A percentile compares a stretch with the other conserved stretches of the same genome.
Evolutionary conservation across 352 stramenopile genomes (phyloP).

Genomic region (Globisporangium radiosum): DNA sequence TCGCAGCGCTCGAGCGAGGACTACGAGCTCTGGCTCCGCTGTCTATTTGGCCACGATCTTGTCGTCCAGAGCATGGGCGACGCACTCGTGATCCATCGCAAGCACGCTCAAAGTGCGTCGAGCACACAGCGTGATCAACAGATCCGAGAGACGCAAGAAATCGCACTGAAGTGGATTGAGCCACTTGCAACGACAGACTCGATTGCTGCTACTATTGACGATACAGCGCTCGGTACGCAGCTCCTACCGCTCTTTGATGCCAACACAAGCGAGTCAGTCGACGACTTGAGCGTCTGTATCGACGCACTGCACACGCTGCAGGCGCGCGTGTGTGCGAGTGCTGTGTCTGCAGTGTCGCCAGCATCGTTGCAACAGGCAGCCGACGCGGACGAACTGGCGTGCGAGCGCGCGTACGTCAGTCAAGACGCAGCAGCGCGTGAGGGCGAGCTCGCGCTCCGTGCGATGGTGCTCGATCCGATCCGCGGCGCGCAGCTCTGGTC

Average conservation of each 20-base stretch:
- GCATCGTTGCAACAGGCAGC: background rate
- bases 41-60: slow-evolving; percentile 27
- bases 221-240: no score
- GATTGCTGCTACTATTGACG: no score
- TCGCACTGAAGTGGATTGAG: slow-evolving; percentile 8
- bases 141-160: slow-evolving; percentile 33
- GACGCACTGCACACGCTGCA: slow-evolving; percentile 19
- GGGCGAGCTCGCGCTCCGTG: slow-evolving; percentile 27
- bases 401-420: slow-evolving; percentile 20
- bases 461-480: slow-evolving; percentile 28
- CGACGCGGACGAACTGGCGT: slow-evolving; percentile 7
- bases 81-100: slow-evolving; percentile 45
- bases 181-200: background rate
- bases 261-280: slow-evolving; percentile 8
- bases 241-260: slow-evolving; percentile 9
- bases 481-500: slow-evolving; percentile 23
- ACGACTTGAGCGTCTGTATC: slow-evolving; percentile 19
- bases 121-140: slow-evolving; percentile 23
- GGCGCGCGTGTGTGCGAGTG: slow-evolving; percentile 6
- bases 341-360: background rate
- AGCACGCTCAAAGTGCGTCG: slow-evolving; percentile 19
- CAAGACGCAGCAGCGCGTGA: slow-evolving; percentile 26
- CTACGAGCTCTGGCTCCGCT: slow-evolving; percentile 79
- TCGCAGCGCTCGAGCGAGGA: slow-evolving; percentile 49
- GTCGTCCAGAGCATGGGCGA: slow-evolving; percentile 47